Base-by-base conservation (phyloP, 768 basidiomycete genomes). In the Inosperma sp. region DNA sequence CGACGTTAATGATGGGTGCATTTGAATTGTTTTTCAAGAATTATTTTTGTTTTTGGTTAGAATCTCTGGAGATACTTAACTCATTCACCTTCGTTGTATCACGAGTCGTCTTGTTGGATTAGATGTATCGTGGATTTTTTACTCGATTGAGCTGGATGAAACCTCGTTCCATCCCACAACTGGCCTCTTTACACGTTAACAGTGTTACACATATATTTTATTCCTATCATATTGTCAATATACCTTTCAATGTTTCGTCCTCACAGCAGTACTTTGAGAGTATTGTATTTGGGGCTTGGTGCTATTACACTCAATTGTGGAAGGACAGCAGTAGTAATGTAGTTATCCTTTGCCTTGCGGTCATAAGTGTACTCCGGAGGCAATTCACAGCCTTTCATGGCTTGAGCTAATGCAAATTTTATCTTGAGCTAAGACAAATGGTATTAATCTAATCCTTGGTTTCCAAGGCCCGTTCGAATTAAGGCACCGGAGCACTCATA, bases 21-120 rank as follows among this genome's bases (percentile, higher is more conserved):
- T 36, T 26, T 45, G 14, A 27, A 37, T 47, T 10, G 25, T 21
- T 41, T 40, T 37, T 37, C 13, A 4, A 17, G 29, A 26, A 16
- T 33, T 50, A 29, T 41, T 23, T 35, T 5, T 53, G 53, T 51
- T 49, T 48, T 40, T 31, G 48, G 39, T 27, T 46, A 23, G 43
- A 52, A 56, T 64, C 62, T 64, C 60, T 57, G 59, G 62, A 64
- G 60, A 59, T 55, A 53, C 51, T 56, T n/a, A n/a, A n/a, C 29
- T 44, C 25, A 4, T 17, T 31, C 54, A 49, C 55, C 46, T 42
- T 54, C 46, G 50, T 12, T 56, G 29, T 49, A 41, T 27, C 48
- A 53, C 57, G 49, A 45, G 45, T 48, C 49, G 56, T 45, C 51
- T 42, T 53, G 50, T 55, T 56, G 55, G 54, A 26, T 51, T 59